A percentile compares a stretch with the other conserved stretches of the same genome.
These are phyloP conservation scores for Sphenostylis stenocarpa DNA, from an alignment of 306 rosid genomes.

Conservation along the genomic window DNA sequence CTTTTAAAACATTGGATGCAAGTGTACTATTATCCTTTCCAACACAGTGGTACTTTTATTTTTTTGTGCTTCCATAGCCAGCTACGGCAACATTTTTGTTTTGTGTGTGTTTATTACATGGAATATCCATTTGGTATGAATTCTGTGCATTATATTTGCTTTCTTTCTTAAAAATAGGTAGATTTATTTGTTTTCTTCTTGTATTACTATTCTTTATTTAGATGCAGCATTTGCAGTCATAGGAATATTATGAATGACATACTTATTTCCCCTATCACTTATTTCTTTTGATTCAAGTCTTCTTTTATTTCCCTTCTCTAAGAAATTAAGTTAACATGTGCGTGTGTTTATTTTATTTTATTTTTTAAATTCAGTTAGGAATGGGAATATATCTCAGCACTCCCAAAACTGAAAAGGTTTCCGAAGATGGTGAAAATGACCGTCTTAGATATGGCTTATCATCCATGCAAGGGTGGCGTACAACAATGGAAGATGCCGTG, in stretches of 20 bases:
- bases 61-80: neutral
- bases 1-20: neutral
- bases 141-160: neutral
- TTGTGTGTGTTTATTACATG: neutral
- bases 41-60: neutral
- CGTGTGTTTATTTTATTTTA: conserved; percentile 13
- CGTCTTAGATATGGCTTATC: conserved; percentile 80
- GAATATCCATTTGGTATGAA: neutral
- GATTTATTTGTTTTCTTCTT: neutral
- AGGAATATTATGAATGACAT: neutral
- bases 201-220: conserved; percentile 1
- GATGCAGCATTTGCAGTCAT: conserved; percentile 5
- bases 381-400: conserved; percentile 96
- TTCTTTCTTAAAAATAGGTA: conserved; percentile 7
- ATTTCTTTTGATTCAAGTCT: conserved; percentile 1
- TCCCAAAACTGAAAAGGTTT: conserved; percentile 89
- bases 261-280: neutral
- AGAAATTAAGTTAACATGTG: neutral
- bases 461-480: conserved; percentile 99
- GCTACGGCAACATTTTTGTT: neutral
- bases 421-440: conserved; percentile 83
- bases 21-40: neutral
- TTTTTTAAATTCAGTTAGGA: conserved; percentile 27
- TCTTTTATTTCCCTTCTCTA: conserved; percentile 4
- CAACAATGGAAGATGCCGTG: conserved; percentile 99